These are phyloP conservation scores for Populus euphratica DNA, from an alignment of 345 rosid genomes.

Conservation along the genomic window DNA sequence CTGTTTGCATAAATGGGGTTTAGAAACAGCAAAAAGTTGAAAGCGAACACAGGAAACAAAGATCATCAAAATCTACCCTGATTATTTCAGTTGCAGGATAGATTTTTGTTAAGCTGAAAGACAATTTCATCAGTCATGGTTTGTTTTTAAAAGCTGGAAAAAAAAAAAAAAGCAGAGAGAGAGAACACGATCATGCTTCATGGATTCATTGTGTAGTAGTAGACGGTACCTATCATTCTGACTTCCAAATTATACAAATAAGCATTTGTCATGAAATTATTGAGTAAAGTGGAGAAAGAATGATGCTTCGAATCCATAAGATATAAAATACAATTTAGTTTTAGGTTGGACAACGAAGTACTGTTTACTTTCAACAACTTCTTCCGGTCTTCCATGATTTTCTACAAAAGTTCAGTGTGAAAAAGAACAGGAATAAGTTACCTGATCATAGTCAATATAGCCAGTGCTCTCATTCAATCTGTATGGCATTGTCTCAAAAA, in stretches of 20 bases:
- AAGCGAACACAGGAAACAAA: neutral
- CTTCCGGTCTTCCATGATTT: neutral
- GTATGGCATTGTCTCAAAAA: conserved; percentile 98
- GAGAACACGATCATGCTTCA: neutral
- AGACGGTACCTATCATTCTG: neutral
- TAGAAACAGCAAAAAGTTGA: neutral
- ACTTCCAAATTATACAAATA: neutral
- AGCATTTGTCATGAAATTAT: neutral
- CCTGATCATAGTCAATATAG: conserved; percentile 96
- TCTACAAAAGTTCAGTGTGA: neutral
- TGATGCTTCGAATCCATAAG: neutral
- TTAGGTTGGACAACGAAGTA: neutral
- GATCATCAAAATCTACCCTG: neutral
- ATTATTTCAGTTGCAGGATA: neutral
- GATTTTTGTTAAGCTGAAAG: conserved; percentile 1
- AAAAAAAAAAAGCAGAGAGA: too few species aligned
- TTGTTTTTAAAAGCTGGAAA: too few species aligned
- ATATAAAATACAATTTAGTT: neutral
- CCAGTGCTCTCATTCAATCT: conserved; percentile 94
- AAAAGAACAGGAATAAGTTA: conserved; percentile 12
- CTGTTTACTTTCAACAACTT: neutral
- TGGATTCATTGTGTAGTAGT: neutral
- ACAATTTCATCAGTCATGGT: neutral
- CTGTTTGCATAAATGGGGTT: neutral
- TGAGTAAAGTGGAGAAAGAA: neutral